A percentile compares a stretch with the other conserved stretches of the same genome.
Conservation (phyloP, 208 protist genomes). For the Leishmania tropica region DNA sequence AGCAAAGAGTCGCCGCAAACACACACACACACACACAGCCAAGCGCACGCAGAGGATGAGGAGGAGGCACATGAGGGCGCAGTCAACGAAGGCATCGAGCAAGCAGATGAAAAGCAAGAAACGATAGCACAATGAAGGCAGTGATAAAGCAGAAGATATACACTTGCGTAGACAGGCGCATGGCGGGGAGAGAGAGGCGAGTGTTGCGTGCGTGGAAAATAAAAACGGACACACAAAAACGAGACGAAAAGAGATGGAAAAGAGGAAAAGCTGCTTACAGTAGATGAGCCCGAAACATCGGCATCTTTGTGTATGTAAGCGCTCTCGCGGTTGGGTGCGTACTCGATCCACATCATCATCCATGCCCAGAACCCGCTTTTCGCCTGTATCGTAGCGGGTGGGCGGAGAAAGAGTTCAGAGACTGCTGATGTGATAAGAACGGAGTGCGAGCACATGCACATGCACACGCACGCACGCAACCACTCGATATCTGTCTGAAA, state of each 20-base stretch:
- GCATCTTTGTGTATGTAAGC: background rate
- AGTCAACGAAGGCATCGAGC: background rate
- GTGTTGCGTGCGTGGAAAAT: too few relatives aligned
- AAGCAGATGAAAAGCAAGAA: background rate
- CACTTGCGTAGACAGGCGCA: background rate
- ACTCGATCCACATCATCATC: background rate
- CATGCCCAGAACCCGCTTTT: background rate
- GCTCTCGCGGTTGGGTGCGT: background rate
- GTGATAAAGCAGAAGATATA: background rate
- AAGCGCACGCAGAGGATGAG: background rate
- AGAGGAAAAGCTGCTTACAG: background rate
- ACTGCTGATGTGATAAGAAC: background rate
- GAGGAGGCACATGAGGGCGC: background rate
- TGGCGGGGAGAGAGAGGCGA: background rate
- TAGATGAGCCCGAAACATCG: background rate
- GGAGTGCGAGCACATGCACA: background rate
- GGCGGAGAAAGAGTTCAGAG: background rate
- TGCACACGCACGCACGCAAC: background rate
- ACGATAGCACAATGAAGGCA: background rate
- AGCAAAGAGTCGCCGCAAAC: background rate
- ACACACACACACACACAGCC: background rate
- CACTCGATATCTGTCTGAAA: background rate
- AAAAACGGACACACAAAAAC: too few relatives aligned
- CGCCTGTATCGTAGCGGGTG: background rate
- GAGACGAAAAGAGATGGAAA: background rate